A percentile compares a stretch with the other conserved stretches of the same genome.
These are phyloP conservation scores for Fusarium tupiense DNA, from an alignment of 2,329 filamentous ascomycete genomes.

Conservation along the genomic window DNA sequence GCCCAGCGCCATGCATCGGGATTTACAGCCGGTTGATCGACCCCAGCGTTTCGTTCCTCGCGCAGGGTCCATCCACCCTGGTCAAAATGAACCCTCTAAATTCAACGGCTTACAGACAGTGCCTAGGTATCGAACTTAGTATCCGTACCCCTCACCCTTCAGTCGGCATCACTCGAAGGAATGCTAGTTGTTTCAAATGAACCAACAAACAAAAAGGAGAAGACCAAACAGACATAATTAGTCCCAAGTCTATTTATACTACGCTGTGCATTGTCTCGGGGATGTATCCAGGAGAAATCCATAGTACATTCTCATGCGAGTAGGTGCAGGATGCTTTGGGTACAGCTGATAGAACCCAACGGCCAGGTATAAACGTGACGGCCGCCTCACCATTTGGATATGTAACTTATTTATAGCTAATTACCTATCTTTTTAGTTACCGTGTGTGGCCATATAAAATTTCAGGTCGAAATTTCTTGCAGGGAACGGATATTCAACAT, in stretches of 20 bases:
- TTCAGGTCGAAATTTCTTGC: not conserved
- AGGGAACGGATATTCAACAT: not conserved
- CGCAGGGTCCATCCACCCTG: slow-evolving; percentile 32
- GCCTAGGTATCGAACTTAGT: not conserved
- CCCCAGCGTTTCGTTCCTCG: slow-evolving; percentile 11
- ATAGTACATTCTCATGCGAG: slow-evolving; percentile 29
- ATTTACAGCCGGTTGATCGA: slow-evolving; percentile 28
- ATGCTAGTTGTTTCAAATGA: slow-evolving; percentile 6
- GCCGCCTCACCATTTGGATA: not conserved
- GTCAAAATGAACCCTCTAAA: slow-evolving; percentile 7
- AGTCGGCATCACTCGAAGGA: not conserved
- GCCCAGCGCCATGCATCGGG: slow-evolving; percentile 22
- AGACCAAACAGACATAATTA: not conserved
- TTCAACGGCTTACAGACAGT: slow-evolving; percentile 1
- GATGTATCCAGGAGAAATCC: slow-evolving; percentile 4
- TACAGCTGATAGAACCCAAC: slow-evolving; percentile 1
- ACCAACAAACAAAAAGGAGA: not conserved
- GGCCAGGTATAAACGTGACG: slow-evolving; percentile 19
- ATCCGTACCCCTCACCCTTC: not conserved
- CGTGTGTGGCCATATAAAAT: not conserved
- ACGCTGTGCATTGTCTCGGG: slow-evolving; percentile 7
- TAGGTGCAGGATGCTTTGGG: slow-evolving; percentile 22
- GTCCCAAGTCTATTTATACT: not conserved
- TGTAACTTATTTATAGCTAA: not conserved
- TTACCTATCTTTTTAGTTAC: not conserved